Evolutionary conservation across 2,329 filamentous ascomycete genomes (phyloP), one percentile per base, ranked within the genome.

Genomic region (Fusarium ramigenum): DNA sequence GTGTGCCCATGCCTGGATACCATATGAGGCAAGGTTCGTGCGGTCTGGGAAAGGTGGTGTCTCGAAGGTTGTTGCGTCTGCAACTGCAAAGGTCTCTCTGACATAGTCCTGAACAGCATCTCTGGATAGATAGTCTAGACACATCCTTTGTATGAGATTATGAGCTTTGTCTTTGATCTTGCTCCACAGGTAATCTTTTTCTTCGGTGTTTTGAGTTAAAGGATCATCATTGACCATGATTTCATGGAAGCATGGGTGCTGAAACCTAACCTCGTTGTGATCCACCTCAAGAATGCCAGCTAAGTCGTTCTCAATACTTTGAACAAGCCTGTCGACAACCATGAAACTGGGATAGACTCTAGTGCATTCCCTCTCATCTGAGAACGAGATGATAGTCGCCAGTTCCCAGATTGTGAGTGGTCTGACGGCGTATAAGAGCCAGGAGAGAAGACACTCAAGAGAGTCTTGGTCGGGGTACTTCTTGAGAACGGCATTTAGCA

Each of bases 331-430:
- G 0, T 53, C 8, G 4, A 65, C 44, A 2, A 23, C 34, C 10
- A 36, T 53, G 3, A 30, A 15, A 3, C 19, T 36, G 0, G 60
- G 53, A 2, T 36, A 47, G 1, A 53, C 10, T 4, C 15, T n/a
- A 3, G 0, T 23, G 1, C 9, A 7, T 18, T 53, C 46, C 14
- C 21, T 18, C 9, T 36, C n/a, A 2, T 36, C n/a, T 5, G 34
- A 21, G 4, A 67, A 60, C 5, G 40, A 60, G 5, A 43, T 9
- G 0, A 47, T 16, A n/a, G 40, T 60, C 1, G 60, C 53, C 3
- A 67, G 60, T 11, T 67, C 60, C 64, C 60, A 67, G 5, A 65
- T 46, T 1, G 52, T 53, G 14, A 67, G 64, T 15, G 52, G 60
- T 28, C 60, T 59, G 19, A 67, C 64, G 2, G 64, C 39, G 9